Conservation (phyloP, 75 land plant genomes). For the Picea sitchensis region DNA sequence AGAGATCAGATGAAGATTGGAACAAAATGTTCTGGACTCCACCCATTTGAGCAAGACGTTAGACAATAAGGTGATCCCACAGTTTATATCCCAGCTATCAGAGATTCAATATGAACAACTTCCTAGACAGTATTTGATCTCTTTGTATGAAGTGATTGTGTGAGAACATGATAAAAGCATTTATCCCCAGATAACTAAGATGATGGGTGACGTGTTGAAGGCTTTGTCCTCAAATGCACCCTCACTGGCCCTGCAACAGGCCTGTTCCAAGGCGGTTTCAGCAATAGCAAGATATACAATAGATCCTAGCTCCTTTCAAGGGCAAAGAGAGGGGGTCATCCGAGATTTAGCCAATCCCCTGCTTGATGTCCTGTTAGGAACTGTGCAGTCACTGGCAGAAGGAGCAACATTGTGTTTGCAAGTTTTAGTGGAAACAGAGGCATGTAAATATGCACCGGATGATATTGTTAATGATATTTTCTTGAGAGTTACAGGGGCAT, state of each 20-base stretch:
- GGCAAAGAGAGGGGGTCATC: conserved; percentile 51
- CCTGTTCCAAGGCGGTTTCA: conserved; percentile 77
- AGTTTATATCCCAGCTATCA: conserved; percentile 65
- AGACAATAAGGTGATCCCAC: conserved; percentile 36
- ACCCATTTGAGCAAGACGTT: no score
- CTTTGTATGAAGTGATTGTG: conserved; percentile 79
- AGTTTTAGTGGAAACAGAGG: no score
- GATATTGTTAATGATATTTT: conserved; percentile 67
- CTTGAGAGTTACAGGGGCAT: no score
- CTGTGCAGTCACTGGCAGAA: no score
- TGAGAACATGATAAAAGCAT: conserved; percentile 67
- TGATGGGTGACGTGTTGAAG: conserved; percentile 59
- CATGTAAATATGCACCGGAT: conserved; percentile 70
- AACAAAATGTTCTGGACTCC: no score
- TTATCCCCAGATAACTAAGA: conserved; percentile 66
- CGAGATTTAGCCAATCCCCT: conserved; percentile 66
- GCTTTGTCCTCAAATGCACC: conserved; percentile 61
- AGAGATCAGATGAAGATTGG: no score
- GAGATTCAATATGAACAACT: conserved; percentile 45
- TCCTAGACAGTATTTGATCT: conserved; percentile 61
- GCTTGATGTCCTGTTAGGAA: no score
- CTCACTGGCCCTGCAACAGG: conserved; percentile 77
- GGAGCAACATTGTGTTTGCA: no score
- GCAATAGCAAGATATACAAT: conserved; percentile 79
- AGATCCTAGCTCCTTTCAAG: conserved; percentile 32